Base-by-base conservation (phyloP, 192 early-diverging fungal genomes). In the Obelidium mucronatum region DNA sequence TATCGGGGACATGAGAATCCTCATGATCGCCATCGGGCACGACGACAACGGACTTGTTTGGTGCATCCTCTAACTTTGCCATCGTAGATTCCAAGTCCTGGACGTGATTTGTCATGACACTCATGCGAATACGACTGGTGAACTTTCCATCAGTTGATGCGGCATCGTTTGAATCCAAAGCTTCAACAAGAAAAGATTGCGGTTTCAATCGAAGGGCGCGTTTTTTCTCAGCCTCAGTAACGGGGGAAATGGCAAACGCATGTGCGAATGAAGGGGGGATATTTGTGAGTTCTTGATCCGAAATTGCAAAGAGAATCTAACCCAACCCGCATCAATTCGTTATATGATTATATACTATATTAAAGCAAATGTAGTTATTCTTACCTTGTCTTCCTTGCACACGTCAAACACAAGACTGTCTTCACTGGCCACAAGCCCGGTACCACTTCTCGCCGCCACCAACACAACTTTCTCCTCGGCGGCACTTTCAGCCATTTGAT, bases 371-470 rank as follows among this genome's bases (percentile, higher is more conserved):
- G 2, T n/a, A n/a, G n/a, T n/a, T n/a, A n/a, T n/a, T 36, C 30
- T 0, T 42, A 80, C 79, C 72, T 78, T 81, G 61, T 78, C 78
- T 22, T 64, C 64, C 33, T 74, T 78, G 60, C 80, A 81, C 1
- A 78, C 67, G n/a, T 67, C 56, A 48, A 81, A 67, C 13, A 81
- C 73, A 60, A 68, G 73, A 37, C 67, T 66, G 44, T 51, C 64
- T 40, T 67, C 77, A 34, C 24, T 22, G 2, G 74, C 80, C 19
- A 62, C 67, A 33, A 59, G n/a, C 28, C 80, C 80, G 60, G 72
- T 73, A 30, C 54, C 76, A 39, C 67, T 78, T n/a, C 80, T 28
- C 11, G 73, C 72, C 40, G 78, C 80, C 17, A 78, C 71, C 39
- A 81, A 40, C 13, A 64, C 62, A 31, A 64, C 62, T 11, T 36